These are phyloP conservation scores for Candida jianshihensis DNA, from an alignment of 805 yeast species.

Conservation along the genomic window DNA sequence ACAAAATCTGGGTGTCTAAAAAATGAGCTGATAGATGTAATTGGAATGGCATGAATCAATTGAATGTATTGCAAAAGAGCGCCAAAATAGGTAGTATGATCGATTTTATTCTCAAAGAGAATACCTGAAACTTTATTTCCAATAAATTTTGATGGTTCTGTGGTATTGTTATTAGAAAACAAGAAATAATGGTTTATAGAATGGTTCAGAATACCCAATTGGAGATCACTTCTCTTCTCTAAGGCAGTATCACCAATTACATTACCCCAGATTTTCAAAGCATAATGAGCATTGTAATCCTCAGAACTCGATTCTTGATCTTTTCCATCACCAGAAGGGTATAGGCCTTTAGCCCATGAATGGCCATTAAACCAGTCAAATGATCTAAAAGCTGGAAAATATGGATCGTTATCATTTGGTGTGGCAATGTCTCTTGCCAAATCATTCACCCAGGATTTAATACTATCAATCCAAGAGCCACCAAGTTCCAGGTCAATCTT, in stretches of 20 bases:
- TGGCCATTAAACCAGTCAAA: constrained; percentile 78
- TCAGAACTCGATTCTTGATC: constrained; percentile 72
- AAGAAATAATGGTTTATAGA: constrained; percentile 52
- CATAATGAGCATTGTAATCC: constrained; percentile 67
- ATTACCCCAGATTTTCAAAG: constrained; percentile 58
- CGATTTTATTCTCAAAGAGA: constrained; percentile 64
- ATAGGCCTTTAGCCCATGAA: constrained; percentile 73
- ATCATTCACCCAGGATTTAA: constrained; percentile 46
- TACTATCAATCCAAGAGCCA: constrained; percentile 47
- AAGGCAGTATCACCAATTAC: constrained; percentile 45
- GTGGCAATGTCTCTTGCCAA: constrained; percentile 64
- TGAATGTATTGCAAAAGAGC: constrained; percentile 67
- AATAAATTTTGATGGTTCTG: constrained; percentile 50
- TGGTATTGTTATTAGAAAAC: constrained; percentile 42
- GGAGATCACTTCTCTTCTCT: constrained; percentile 49
- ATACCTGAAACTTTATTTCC: constrained; percentile 69
- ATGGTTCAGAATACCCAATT: constrained; percentile 50
- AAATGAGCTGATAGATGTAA: constrained; percentile 60
- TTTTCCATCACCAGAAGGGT: constrained; percentile 66
- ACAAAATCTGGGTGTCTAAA: constrained; percentile 49
- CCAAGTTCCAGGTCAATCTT: constrained; percentile 43
- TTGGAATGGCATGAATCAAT: constrained; percentile 73
- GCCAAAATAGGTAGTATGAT: constrained; percentile 72
- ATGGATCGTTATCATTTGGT: constrained; percentile 45
- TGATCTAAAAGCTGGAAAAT: constrained; percentile 59